These are phyloP conservation scores for Darksidea phi DNA, from an alignment of 495 filamentous ascomycete genomes.

Conservation along the genomic window DNA sequence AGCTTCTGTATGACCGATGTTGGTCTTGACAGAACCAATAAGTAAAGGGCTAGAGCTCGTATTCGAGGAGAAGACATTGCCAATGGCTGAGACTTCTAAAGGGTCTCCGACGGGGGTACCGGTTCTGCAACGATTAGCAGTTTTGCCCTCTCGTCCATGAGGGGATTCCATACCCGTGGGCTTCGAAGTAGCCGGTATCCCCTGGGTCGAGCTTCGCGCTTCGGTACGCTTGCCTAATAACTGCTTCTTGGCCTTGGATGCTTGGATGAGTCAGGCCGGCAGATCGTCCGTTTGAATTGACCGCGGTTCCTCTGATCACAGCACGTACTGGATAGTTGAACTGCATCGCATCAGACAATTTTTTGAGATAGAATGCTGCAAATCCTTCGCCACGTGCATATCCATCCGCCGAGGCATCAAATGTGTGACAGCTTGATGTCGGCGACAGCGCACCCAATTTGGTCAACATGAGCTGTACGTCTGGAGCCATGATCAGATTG, in stretches of 20 bases:
- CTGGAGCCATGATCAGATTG: slow-evolving; percentile 49
- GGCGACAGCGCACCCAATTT: slow-evolving; percentile 22
- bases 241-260: slow-evolving; percentile 9
- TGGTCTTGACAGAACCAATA: slow-evolving; percentile 35
- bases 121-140: too few species aligned
- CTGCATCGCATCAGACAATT: slow-evolving; percentile 42
- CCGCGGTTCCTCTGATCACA: slow-evolving; percentile 43
- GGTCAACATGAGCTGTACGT: background rate
- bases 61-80: slow-evolving; percentile 38
- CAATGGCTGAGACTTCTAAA: slow-evolving; percentile 40
- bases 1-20: slow-evolving; percentile 43
- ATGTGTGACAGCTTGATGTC: slow-evolving; percentile 18
- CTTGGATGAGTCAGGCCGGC: slow-evolving; percentile 18
- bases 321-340: slow-evolving; percentile 44
- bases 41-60: slow-evolving; percentile 27
- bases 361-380: slow-evolving; percentile 46
- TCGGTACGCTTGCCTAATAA: slow-evolving; percentile 40
- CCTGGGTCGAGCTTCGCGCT: slow-evolving; percentile 38
- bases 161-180: too few species aligned
- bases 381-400: slow-evolving; percentile 36
- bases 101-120: slow-evolving; percentile 46
- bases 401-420: slow-evolving; percentile 29
- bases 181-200: slow-evolving; percentile 42
- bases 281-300: slow-evolving; percentile 40
- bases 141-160: too few species aligned